Evolutionary conservation across 345 rosid species (phyloP), one percentile per base, ranked within the genome.

Genomic region (Capsella bursapastoris): DNA sequence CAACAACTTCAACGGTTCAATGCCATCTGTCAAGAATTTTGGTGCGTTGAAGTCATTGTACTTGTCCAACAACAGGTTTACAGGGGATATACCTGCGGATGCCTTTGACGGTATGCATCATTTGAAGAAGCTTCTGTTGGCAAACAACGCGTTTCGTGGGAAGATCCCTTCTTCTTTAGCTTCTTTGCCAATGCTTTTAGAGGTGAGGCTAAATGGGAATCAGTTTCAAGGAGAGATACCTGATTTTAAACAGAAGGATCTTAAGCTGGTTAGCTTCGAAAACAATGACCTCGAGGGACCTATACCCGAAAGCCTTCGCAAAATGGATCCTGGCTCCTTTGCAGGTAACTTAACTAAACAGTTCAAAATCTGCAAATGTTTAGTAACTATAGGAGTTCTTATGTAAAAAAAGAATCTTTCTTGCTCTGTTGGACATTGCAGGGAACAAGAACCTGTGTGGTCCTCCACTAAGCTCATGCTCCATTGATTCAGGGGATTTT

Each of bases 251-350:
- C 84, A 80, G 27, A 61, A 57, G 8, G 48, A 9, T 11, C 57
- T 91, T 22, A 84, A 71, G 80, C 45, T 78, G 12, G 84, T 76
- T 12, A 78, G 83, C 83, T 45, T 91, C 0, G 85, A 93, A 4
- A 86, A 82, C 78, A 91, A 91, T 72, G 81, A 84, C 58, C 83
- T 91, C 64, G 91, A 78, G 47, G 97, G 97, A 71, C 87, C 84
- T 4, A 89, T 91, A 31, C 97, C 97, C 12, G 45, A 60, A 64
- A 73, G 84, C 74, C 81, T 91, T 16, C 70, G 80, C 44, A 64
- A 56, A 31, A 65, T 86, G 83, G 71, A 25, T 64, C 52, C 88
- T 14, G 79, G 74, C 38, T 73, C 84, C 0, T 91, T 91, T 73
- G 74, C 94, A 71, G 97, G 97, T 89, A 66, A 7, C 8, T 51